Evolutionary conservation across 2,329 filamentous ascomycete genomes (phyloP), one percentile per base, ranked within the genome.

Genomic region (Balansia obtecta): DNA sequence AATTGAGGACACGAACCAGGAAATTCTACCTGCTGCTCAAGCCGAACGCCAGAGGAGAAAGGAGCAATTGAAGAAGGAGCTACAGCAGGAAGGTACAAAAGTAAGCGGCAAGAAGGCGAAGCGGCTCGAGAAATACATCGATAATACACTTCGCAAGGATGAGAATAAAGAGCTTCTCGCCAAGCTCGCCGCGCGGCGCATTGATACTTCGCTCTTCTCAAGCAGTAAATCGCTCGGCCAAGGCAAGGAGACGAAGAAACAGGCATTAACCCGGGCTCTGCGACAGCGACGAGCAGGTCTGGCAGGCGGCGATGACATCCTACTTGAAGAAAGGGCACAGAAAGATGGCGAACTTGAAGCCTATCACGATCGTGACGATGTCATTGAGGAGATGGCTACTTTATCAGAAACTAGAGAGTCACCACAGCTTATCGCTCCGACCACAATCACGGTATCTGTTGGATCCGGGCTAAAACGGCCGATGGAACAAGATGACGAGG

Each of bases 131-230:
- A 84, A 84, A 61, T 84, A 83, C 62, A 82, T 84, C 56, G 90
- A 97, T 60, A 93, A 79, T 52, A 98, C 98, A 74, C 73, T 98
- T 44, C 86, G 83, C 66, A 96, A 95, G 66, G 93, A 98, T 63
- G 91, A 97, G 66, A 95, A 88, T 60, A 75, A 87, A 30, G 85
- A 82, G 51, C 72, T 98, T 32, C 75, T 97, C 58, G 86, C 86
- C 62, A 90, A 93, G 63, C 75, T 98, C 27, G 86, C 87, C 16
- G 75, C 80, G 53, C 76, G 80, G 50, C 89, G 85, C 61, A 79
- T 93, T 57, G 90, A 97, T 63, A 95, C 88, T 1, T 87, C 79
- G 54, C 71, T 88, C 18, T 84, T 95, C 54, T 76, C 82, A 52
- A 95, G 88, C 64, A 86, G 85, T 48, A 86, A 80, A 57, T 80